These are phyloP conservation scores for Porcisia deanei DNA, from an alignment of 208 protist genomes.

Conservation along the genomic window DNA sequence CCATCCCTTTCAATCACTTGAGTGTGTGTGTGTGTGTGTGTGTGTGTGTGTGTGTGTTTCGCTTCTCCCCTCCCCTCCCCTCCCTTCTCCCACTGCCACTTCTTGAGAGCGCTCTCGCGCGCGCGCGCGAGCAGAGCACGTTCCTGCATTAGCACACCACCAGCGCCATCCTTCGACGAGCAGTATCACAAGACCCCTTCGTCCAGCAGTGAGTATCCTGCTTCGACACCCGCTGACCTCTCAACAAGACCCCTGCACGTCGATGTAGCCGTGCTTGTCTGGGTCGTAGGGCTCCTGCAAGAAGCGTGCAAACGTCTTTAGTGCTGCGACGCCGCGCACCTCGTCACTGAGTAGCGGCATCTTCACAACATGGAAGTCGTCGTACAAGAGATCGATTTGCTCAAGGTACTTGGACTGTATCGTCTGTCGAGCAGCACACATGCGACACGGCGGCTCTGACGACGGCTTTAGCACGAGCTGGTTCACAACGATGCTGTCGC, in stretches of 20 bases:
- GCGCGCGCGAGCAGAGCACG: neutral
- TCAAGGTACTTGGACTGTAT: constrained; percentile 96
- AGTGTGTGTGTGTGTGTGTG: neutral
- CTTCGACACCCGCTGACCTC: neutral
- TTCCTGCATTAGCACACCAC: neutral
- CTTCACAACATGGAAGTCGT: constrained; percentile 94
- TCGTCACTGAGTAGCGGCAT: constrained; percentile 93
- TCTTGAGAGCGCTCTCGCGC: neutral
- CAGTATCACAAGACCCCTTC: too few relatives aligned
- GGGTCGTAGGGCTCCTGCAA: constrained; percentile 68
- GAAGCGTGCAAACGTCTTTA: constrained; percentile 71
- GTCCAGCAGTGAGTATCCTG: too few relatives aligned
- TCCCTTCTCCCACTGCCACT: neutral
- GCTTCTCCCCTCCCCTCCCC: neutral
- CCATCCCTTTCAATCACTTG: too few relatives aligned
- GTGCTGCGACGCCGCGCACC: constrained; percentile 83
- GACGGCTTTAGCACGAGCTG: constrained; percentile 88
- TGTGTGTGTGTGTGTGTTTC: neutral
- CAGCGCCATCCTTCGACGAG: neutral
- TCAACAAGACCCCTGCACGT: constrained; percentile 21
- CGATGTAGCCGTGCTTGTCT: constrained; percentile 63
- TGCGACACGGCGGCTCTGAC: constrained; percentile 62
- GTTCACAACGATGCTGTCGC: constrained; percentile 96
- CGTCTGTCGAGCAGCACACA: constrained; percentile 88
- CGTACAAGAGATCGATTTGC: constrained; percentile 96